A percentile compares a stretch with the other conserved stretches of the same genome.
These are phyloP conservation scores for Fremontodendron californicum DNA, from an alignment of 345 rosid species.

Conservation along the genomic window DNA sequence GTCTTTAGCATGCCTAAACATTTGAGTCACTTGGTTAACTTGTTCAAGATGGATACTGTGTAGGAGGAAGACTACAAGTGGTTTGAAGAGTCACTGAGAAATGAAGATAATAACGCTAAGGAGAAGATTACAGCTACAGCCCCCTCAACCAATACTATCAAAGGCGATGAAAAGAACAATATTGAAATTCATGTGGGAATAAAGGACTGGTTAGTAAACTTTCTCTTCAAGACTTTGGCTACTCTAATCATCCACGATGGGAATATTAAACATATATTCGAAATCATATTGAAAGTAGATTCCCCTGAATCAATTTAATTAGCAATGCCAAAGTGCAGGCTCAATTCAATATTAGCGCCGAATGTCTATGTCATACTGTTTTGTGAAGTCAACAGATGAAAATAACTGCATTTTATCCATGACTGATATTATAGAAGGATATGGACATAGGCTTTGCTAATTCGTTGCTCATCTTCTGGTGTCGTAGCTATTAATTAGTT, in stretches of 20 bases:
- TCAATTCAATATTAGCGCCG: background rate
- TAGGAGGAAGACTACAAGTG: slow-evolving; percentile 61
- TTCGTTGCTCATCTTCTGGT: background rate
- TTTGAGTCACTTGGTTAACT: background rate
- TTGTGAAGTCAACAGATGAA: background rate
- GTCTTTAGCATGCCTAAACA: background rate
- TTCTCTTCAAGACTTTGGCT: slow-evolving; percentile 1
- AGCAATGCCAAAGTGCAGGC: background rate
- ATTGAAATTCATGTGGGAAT: slow-evolving; percentile 58
- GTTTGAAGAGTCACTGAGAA: slow-evolving; percentile 56
- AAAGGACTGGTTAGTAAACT: slow-evolving; percentile 66
- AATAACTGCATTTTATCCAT: background rate
- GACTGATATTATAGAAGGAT: background rate
- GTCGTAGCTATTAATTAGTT: background rate
- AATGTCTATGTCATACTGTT: background rate
- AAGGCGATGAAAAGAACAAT: slow-evolving; percentile 7
- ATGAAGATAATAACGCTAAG: slow-evolving; percentile 26
- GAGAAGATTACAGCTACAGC: background rate
- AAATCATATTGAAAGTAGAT: background rate
- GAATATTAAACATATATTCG: background rate
- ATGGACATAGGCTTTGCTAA: background rate
- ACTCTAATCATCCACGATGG: background rate
- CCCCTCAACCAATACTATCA: background rate
- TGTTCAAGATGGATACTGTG: slow-evolving; percentile 1
- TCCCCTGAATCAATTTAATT: background rate